A percentile compares a stretch with the other conserved stretches of the same genome.
phyloP scores from a whole-genome alignment of 495 filamentous ascomycete genomes.

The Aspergillus biplanus region DNA sequence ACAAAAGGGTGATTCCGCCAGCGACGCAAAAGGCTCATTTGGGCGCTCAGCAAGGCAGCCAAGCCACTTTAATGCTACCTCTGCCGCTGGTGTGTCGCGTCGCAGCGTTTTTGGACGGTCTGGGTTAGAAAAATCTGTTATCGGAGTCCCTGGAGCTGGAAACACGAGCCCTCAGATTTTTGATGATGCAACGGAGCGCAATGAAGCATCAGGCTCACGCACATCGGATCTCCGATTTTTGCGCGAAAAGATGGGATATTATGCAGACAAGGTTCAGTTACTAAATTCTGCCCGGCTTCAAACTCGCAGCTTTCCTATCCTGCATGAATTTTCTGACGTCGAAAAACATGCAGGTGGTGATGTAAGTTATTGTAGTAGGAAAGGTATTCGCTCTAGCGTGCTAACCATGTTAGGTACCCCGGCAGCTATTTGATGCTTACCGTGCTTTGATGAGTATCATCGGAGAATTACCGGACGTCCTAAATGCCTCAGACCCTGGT shows the following conservation, averaged over 20 bases:
- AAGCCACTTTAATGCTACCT: slow-evolving; percentile 34
- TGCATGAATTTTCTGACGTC: slow-evolving; percentile 71
- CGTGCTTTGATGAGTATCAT: slow-evolving; percentile 74
- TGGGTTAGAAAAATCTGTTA: slow-evolving; percentile 75
- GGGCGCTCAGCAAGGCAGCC: slow-evolving; percentile 57
- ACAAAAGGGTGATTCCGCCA: slow-evolving; percentile 55
- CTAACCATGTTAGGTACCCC: slow-evolving; percentile 52
- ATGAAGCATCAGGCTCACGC: slow-evolving; percentile 38
- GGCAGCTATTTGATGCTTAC: slow-evolving; percentile 77
- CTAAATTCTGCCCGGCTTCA: slow-evolving; percentile 75
- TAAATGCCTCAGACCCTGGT: slow-evolving; percentile 53
- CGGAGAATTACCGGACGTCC: slow-evolving; percentile 60
- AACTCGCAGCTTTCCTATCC: slow-evolving; percentile 64
- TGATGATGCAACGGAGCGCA: slow-evolving; percentile 66
- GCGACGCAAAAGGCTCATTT: slow-evolving; percentile 57
- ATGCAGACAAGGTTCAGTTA: slow-evolving; percentile 73
- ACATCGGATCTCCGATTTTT: slow-evolving; percentile 70
- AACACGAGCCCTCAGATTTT: slow-evolving; percentile 59
- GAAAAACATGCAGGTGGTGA: slow-evolving; percentile 69
- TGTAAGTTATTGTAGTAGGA: slow-evolving; percentile 38
- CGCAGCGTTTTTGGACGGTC: slow-evolving; percentile 75
- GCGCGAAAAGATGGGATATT: slow-evolving; percentile 78
- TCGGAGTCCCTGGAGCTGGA: slow-evolving; percentile 72
- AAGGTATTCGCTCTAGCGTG: slow-evolving; percentile 1
- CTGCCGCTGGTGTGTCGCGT: slow-evolving; percentile 42